Evolutionary conservation across 2,329 filamentous ascomycete genomes (phyloP).

Genomic region (Fusarium nisikadoi): DNA sequence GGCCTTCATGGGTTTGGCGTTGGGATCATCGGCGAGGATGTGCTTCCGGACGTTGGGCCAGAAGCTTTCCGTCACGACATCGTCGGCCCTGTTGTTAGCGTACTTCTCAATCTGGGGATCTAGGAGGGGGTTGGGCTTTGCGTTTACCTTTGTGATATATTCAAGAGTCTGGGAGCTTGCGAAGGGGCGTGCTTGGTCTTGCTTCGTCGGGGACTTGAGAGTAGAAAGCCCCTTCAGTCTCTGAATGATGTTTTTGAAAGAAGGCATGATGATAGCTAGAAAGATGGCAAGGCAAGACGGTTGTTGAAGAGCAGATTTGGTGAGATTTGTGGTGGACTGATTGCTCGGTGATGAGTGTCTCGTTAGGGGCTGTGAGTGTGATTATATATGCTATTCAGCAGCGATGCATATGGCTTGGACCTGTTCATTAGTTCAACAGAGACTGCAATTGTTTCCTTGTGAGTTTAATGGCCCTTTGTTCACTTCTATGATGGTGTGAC

Average conservation of each 20-base stretch:
- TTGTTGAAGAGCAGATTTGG: not conserved
- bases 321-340: rapidly evolving
- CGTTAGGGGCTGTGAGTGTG: rapidly evolving
- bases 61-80: not conserved
- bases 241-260: not conserved
- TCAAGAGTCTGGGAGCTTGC: too few species aligned
- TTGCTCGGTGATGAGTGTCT: rapidly evolving
- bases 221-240: not conserved
- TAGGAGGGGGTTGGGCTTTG: not conserved
- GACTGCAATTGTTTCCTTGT: rapidly evolving
- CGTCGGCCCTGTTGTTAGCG: not conserved
- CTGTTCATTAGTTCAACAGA: not conserved
- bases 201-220: too few species aligned
- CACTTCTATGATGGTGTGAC: rapidly evolving
- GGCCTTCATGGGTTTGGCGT: not conserved
- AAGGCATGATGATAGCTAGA: not conserved
- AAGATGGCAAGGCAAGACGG: too few species aligned
- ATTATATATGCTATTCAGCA: not conserved
- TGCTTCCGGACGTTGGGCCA: conserved; percentile 1
- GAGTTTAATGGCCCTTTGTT: rapidly evolving
- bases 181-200: too few species aligned
- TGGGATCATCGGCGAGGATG: not conserved
- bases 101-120: too few species aligned
- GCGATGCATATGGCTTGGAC: rapidly evolving
- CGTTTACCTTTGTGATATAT: too few species aligned